A percentile compares a stretch with the other conserved stretches of the same genome.
phyloP scores from a whole-genome alignment of 2,329 filamentous ascomycete genomes.

The Septoria petroselini region DNA sequence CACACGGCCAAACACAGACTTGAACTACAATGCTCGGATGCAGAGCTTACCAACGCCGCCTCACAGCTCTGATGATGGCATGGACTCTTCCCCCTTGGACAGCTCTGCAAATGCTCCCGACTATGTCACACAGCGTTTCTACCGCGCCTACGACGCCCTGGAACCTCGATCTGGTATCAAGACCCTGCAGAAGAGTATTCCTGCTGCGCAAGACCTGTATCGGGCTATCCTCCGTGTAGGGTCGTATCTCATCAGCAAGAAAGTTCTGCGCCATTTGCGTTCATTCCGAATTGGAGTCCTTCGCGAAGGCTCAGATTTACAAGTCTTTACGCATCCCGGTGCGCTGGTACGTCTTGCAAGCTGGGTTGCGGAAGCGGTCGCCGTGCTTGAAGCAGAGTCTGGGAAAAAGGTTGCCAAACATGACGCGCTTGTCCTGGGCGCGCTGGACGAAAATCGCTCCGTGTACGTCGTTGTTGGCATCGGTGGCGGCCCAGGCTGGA shows the following conservation, averaged over 20 bases:
- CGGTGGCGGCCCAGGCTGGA: slow-evolving; percentile 70
- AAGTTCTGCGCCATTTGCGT: slow-evolving; percentile 85
- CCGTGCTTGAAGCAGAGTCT: slow-evolving; percentile 81
- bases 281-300: slow-evolving; percentile 95
- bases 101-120: slow-evolving; percentile 39
- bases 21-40: slow-evolving; percentile 33
- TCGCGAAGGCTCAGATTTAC: slow-evolving; percentile 87
- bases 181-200: slow-evolving; percentile 70
- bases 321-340: slow-evolving; percentile 88
- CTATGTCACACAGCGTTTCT: slow-evolving; percentile 53
- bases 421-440: slow-evolving; percentile 84
- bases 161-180: slow-evolving; percentile 59
- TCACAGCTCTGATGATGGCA: slow-evolving; percentile 34
- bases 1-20: slow-evolving; percentile 18
- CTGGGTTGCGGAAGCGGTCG: slow-evolving; percentile 90
- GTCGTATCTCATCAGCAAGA: slow-evolving; percentile 85
- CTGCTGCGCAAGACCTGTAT: slow-evolving; percentile 83
- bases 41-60: slow-evolving; percentile 36
- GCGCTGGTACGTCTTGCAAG: slow-evolving; percentile 89
- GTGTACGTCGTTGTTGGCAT: slow-evolving; percentile 93
- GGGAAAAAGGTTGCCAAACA: slow-evolving; percentile 59
- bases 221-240: slow-evolving; percentile 91
- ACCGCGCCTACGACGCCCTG: slow-evolving; percentile 58
- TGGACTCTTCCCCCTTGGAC: slow-evolving; percentile 21
- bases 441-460: slow-evolving; percentile 79